These are phyloP conservation scores for Thermothelomyces thermophilus DNA, from an alignment of 2,329 filamentous ascomycete genomes.

Conservation along the genomic window DNA sequence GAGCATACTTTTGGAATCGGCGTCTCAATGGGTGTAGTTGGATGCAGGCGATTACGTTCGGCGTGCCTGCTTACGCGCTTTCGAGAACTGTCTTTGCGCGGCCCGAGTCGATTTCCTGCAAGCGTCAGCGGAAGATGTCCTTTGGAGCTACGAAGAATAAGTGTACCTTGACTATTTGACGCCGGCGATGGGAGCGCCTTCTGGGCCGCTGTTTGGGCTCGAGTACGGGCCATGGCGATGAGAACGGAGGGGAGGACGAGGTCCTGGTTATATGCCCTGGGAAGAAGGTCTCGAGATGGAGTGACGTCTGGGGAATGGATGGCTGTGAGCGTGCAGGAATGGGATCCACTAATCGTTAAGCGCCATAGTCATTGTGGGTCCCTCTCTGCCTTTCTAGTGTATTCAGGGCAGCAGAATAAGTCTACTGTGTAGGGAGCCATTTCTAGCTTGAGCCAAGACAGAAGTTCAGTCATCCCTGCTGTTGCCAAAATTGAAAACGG, in stretches of 20 bases:
- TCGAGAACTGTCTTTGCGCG: conserved; percentile 13
- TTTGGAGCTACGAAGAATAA: background rate
- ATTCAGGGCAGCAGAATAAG: no score
- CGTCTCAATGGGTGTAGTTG: background rate
- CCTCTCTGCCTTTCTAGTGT: no score
- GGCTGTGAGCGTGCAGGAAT: background rate
- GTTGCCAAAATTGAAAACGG: no score
- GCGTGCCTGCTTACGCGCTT: conserved; percentile 9
- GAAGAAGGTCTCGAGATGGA: background rate
- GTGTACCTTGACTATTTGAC: background rate
- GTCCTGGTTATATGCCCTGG: background rate
- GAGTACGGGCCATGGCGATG: background rate
- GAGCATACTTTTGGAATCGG: conserved; percentile 7
- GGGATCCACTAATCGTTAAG: background rate
- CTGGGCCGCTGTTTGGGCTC: background rate
- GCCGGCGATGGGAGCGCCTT: background rate
- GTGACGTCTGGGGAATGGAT: background rate
- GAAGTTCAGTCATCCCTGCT: no score
- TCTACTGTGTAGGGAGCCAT: no score
- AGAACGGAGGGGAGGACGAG: background rate
- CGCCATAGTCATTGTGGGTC: background rate
- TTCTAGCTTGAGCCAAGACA: no score
- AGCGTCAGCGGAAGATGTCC: background rate
- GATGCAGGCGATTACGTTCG: background rate
- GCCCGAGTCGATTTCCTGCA: conserved; percentile 3